These are phyloP conservation scores for Pseudogymnoascus sp. DNA, from an alignment of 2,329 filamentous ascomycete species.

Conservation along the genomic window DNA sequence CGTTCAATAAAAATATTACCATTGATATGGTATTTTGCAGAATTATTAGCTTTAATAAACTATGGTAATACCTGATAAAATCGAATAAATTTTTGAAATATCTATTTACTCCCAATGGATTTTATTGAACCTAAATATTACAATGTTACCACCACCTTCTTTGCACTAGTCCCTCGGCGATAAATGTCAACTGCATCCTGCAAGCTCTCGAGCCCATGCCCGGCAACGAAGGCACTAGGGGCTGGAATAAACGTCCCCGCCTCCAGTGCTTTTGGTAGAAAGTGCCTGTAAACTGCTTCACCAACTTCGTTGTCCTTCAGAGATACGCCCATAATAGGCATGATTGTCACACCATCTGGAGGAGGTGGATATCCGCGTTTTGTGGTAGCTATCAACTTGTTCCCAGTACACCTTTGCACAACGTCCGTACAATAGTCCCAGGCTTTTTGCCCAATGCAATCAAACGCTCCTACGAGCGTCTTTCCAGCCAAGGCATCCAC, in stretches of 20 bases:
- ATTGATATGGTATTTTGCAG: too few species aligned
- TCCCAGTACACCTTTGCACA: slow-evolving; percentile 22
- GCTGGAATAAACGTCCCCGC: slow-evolving; percentile 29
- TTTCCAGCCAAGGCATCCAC: slow-evolving; percentile 22
- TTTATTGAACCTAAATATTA: not conserved
- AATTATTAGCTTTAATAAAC: too few species aligned
- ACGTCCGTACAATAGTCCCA: slow-evolving; percentile 25
- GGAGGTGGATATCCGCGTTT: slow-evolving; percentile 17
- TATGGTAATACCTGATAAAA: too few species aligned
- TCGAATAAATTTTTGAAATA: too few species aligned
- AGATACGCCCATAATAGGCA: slow-evolving; percentile 24
- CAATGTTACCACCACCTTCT: slow-evolving; percentile 34
- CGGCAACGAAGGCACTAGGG: slow-evolving; percentile 34
- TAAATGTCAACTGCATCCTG: slow-evolving; percentile 34
- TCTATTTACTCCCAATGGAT: not conserved
- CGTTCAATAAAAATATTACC: too few species aligned
- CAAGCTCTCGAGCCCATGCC: slow-evolving; percentile 35
- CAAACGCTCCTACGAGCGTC: slow-evolving; percentile 27
- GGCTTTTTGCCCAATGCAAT: slow-evolving; percentile 23
- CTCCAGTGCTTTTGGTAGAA: slow-evolving; percentile 32
- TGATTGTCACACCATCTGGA: slow-evolving; percentile 23
- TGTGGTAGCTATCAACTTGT: slow-evolving; percentile 16
- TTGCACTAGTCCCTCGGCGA: slow-evolving; percentile 32
- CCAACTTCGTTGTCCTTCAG: slow-evolving; percentile 25
- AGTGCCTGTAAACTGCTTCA: slow-evolving; percentile 31